Conservation (phyloP, 1,284 basidiomycete species). For the Cronartium quercuum region DNA sequence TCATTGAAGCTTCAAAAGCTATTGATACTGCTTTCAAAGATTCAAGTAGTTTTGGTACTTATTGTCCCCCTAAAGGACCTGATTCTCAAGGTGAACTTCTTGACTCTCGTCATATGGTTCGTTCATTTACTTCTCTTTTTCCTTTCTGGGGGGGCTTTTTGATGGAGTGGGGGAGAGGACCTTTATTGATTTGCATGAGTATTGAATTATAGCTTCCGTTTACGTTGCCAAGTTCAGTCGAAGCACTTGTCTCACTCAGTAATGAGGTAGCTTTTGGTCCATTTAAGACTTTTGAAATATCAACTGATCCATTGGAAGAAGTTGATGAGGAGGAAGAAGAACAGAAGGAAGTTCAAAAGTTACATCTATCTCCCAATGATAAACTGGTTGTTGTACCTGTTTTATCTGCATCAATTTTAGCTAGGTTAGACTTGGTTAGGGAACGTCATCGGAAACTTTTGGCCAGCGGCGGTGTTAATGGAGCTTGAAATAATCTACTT, state of each 20-base stretch:
- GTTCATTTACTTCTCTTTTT: background rate
- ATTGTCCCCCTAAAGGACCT: constrained; percentile 68
- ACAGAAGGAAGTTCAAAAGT: background rate
- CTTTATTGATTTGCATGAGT: background rate
- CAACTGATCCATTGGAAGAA: background rate
- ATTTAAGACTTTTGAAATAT: background rate
- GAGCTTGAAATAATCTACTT: too few relatives aligned
- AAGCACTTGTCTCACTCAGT: constrained; percentile 9
- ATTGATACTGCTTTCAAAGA: constrained; percentile 75
- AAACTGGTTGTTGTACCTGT: background rate
- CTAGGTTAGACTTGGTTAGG: background rate
- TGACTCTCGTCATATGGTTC: constrained; percentile 82
- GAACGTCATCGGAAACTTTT: background rate
- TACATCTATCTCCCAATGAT: too few relatives aligned
- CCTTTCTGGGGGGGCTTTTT: background rate
- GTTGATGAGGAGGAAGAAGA: background rate
- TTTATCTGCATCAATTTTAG: background rate
- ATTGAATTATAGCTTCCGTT: constrained; percentile 37
- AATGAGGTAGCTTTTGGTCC: constrained; percentile 9
- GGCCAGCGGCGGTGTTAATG: too few relatives aligned
- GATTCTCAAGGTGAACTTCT: constrained; percentile 77
- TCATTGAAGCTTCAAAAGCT: constrained; percentile 49
- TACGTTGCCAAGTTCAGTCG: constrained; percentile 2
- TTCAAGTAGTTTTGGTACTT: constrained; percentile 59
- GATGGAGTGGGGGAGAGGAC: too few relatives aligned